phyloP scores from a whole-genome alignment of 2,329 filamentous ascomycete species.

The Stemphylium beticola region DNA sequence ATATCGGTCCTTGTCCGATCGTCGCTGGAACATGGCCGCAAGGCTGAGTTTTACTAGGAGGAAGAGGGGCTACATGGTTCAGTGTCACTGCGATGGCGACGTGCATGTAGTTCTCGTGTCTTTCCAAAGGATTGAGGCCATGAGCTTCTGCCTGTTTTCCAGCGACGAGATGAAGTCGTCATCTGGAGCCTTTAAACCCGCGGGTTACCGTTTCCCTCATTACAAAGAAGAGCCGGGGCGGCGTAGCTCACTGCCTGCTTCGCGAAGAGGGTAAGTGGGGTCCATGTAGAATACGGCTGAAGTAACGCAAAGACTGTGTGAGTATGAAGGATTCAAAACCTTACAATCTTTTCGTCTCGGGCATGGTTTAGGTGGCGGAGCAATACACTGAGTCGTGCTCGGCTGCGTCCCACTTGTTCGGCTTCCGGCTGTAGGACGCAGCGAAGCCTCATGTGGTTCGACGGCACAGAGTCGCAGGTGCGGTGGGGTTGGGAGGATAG shows the following conservation, averaged over 20 bases:
- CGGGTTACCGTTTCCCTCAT: too few species aligned
- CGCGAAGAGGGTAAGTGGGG: neutral
- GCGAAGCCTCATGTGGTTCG: conserved; percentile 1
- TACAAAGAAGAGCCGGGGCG: neutral
- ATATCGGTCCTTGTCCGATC: neutral
- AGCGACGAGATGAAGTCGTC: too few species aligned
- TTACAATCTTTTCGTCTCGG: neutral
- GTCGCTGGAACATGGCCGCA: neutral
- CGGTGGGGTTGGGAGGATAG: neutral
- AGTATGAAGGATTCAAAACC: neutral
- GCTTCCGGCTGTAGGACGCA: conserved; percentile 1
- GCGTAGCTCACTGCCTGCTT: neutral
- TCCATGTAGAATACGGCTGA: neutral
- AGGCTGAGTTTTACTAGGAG: neutral
- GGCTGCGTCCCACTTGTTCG: conserved; percentile 4
- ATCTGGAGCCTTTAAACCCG: too few species aligned
- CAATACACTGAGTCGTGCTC: conserved; percentile 7
- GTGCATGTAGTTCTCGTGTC: too few species aligned
- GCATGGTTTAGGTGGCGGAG: conserved; percentile 3
- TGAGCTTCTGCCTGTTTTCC: too few species aligned
- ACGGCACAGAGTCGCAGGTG: neutral
- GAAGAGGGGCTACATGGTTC: neutral
- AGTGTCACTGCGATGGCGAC: too few species aligned
- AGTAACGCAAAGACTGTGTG: neutral
- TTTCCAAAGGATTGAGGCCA: too few species aligned